Base-by-base conservation (phyloP, 345 rosid species). In the Gossypium anomalum region DNA sequence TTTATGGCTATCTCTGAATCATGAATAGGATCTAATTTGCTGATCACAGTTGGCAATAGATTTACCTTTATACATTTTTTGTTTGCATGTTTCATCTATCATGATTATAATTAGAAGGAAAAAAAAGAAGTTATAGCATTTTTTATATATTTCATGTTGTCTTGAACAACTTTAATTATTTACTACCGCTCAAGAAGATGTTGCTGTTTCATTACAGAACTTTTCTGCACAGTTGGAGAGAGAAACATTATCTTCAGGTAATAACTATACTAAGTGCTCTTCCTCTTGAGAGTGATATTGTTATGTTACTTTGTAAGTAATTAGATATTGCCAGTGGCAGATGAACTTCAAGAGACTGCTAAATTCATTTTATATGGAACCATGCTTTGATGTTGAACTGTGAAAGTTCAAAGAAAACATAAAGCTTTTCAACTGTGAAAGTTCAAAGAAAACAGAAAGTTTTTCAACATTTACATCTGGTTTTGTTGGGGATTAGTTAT, bases 141-240 rank as follows among this genome's bases (percentile, higher is more conserved):
- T 62, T 80, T 77, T 61, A 47, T 13, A 6, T 62, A 62, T 23
- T 68, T 44, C 9, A 15, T 38, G 44, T 75, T 60, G 19, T 19
- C 13, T 47, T 51, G 38, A 70, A 38, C 25, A 58, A 14, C 47
- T 77, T 75, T 43, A 66, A 62, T 75, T 55, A 49, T 70, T 47
- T 48, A 75, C 57, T 29, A 49, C 58, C 78, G 58, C 80, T 79
- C 49, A 75, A 43, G 34, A 77, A 70, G 12, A 17, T 67, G 67
- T 43, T 45, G 9, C 56, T 51, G 45, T 80, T 78, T 78, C 70
- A 71, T 88, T 86, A 80, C 97, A 95, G 99, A 92, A 84, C 80
- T 88, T 95, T 82, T 91, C 98, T 70, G 99, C 97, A 73, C 99
- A 93, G 87, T 77, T 93, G 89, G 98, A 93, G 92, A 93, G 81